Base-by-base conservation (phyloP, 1,284 basidiomycete genomes). In the Ganoderma sp. region DNA sequence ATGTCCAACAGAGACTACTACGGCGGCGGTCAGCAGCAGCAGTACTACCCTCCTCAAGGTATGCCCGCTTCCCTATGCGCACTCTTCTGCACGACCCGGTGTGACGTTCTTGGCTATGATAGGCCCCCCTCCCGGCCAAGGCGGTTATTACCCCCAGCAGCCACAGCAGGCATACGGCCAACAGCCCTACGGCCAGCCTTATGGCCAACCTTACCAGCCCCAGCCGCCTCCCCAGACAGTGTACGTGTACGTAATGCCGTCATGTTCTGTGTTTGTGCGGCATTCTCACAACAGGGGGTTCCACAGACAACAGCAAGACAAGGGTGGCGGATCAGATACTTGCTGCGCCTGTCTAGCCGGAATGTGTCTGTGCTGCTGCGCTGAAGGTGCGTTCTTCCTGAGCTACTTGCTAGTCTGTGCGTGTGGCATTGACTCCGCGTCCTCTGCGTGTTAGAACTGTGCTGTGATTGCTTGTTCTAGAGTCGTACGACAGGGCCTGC, bases 1-100 rank as follows among this genome's bases (percentile, higher is more conserved):
- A 93, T 93, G 91, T 89, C 90, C 73, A 90, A 87, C 78, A 88
- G 89, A 79, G 90, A 92, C 74, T 93, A 91, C 74, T 93, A 93
- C 80, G 80, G 81, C 70, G 76, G 78, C 50, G 63, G 61, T 19
- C 84, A 85, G 71, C 84, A 81, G 58, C 81, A 83, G 58, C 81
- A 83, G 63, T 90, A 92, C 73, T 91, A 91, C 75, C 90, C 90
- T 62, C 91, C 90, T 48, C 82, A 83, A 79, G 90, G 91, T 89
- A 63, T 59, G 84, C 12, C 77, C 1, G 10, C n/a, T 3, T 50
- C 32, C 2, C n/a, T 4, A 15, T 37, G 41, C 25, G 15, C 39
- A 19, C 58, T 3, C n/a, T 37, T 39, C 14, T 14, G 19, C 17
- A 34, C 41, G 57, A 32, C 14, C 17, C 9, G 37, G 22, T 45